These are phyloP conservation scores for Mucor irregularis DNA, from an alignment of 371 early-diverging fungal species.

Conservation along the genomic window DNA sequence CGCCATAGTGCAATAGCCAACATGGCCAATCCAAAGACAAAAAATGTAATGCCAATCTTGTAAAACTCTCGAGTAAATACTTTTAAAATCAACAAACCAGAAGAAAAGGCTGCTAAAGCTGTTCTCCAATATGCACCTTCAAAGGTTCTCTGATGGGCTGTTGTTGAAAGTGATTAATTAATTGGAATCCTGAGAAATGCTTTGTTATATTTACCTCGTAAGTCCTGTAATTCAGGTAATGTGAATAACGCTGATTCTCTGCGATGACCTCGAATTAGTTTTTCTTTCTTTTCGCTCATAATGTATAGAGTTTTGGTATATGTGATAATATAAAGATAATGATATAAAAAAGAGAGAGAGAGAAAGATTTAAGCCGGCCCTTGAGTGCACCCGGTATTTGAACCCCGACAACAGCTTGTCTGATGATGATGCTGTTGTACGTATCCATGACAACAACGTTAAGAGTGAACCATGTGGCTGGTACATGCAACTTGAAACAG, in stretches of 20 bases:
- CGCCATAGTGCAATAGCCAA: constrained; percentile 65
- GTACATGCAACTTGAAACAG: too few species aligned
- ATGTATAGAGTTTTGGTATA: too few species aligned
- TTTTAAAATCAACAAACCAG: constrained; percentile 68
- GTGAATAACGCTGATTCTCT: constrained; percentile 42
- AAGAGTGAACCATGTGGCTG: too few species aligned
- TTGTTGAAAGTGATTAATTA: background rate
- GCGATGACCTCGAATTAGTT: constrained; percentile 45
- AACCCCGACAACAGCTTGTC: too few species aligned
- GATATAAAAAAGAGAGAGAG: background rate
- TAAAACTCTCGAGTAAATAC: constrained; percentile 72
- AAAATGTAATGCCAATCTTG: constrained; percentile 73
- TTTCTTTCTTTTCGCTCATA: constrained; percentile 19
- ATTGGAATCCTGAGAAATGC: background rate
- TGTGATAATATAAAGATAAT: background rate
- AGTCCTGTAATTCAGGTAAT: constrained; percentile 38
- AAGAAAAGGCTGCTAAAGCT: constrained; percentile 66
- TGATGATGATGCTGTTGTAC: too few species aligned
- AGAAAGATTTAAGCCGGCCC: background rate
- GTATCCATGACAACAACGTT: too few species aligned
- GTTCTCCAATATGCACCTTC: constrained; percentile 84
- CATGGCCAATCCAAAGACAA: constrained; percentile 68
- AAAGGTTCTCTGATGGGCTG: constrained; percentile 75
- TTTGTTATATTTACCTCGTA: constrained; percentile 30
- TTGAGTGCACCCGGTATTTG: too few species aligned